Percentiles rank a stretch among this genome's conserved stretches.
Conservation (phyloP, 805 yeast species). For the Komagataella ulmi region DNA sequence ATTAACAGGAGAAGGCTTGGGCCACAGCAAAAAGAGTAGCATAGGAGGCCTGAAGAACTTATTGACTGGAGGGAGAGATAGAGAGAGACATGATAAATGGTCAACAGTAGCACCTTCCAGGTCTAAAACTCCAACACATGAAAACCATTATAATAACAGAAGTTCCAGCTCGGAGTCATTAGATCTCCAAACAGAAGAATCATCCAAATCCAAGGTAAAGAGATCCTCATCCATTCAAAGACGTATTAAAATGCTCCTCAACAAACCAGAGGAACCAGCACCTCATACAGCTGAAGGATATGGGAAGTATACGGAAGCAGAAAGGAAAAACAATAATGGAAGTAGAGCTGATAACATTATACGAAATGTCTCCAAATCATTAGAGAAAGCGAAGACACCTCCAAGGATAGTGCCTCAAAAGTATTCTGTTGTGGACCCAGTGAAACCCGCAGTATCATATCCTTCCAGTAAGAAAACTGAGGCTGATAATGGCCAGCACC, state of each 20-base stretch:
- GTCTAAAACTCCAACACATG: constrained; percentile 2
- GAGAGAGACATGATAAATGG: constrained; percentile 1
- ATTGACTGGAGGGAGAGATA: constrained; percentile 18
- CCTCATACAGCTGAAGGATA: constrained; percentile 67
- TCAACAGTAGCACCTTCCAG: constrained; percentile 4
- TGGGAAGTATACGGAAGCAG: constrained; percentile 53
- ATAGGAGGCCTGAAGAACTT: constrained; percentile 20
- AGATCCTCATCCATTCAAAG: constrained; percentile 32
- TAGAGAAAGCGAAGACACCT: constrained; percentile 7
- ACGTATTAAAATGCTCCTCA: constrained; percentile 37
- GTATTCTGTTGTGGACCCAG: constrained; percentile 2
- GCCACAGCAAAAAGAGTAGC: constrained; percentile 18
- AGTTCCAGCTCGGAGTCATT: constrained; percentile 2
- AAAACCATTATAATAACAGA: constrained; percentile 1
- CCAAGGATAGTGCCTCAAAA: constrained; percentile 5
- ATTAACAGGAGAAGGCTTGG: constrained; percentile 3
- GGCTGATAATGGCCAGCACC: constrained; percentile 4
- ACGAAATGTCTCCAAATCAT: constrained; percentile 11
- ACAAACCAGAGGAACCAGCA: constrained; percentile 28
- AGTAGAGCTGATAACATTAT: constrained; percentile 4
- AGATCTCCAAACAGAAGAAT: background rate
- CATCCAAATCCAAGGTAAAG: constrained; percentile 2
- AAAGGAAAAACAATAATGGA: constrained; percentile 6
- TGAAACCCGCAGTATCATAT: background rate
- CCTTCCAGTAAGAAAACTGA: constrained; percentile 3